Evolutionary conservation across 768 basidiomycete species (phyloP).

Genomic region (Amanita muscaria): DNA sequence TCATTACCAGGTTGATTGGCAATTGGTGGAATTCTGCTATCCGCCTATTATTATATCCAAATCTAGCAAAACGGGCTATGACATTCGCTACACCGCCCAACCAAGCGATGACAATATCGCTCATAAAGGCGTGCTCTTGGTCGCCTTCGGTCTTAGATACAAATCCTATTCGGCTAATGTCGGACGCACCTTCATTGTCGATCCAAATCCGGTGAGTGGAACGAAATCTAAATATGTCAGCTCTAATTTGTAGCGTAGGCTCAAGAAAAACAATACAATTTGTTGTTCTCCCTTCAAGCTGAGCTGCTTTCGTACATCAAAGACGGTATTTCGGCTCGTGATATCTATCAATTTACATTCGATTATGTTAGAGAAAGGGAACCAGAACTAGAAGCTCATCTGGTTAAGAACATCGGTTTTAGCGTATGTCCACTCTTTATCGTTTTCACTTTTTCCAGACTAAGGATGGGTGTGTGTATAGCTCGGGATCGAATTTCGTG

Average conservation of each 20-base stretch:
- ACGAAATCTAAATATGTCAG: background rate
- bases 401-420: constrained; percentile 87
- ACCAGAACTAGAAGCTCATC: constrained; percentile 73
- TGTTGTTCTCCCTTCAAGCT: constrained; percentile 69
- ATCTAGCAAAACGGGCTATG: constrained; percentile 75
- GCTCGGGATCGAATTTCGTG: constrained; percentile 96
- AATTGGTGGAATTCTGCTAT: constrained; percentile 88
- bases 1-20: constrained; percentile 68
- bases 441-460: background rate
- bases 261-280: constrained; percentile 82
- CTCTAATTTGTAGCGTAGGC: constrained; percentile 39
- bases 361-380: constrained; percentile 67
- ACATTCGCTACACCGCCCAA: constrained; percentile 79
- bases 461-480: constrained; percentile 21
- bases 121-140: constrained; percentile 81
- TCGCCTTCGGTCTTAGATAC: constrained; percentile 84
- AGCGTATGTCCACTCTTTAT: no score
- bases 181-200: constrained; percentile 91
- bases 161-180: constrained; percentile 90
- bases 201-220: constrained; percentile 68
- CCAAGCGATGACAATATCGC: constrained; percentile 78
- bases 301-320: constrained; percentile 71
- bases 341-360: constrained; percentile 73
- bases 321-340: constrained; percentile 67
- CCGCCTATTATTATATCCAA: constrained; percentile 94